These are phyloP conservation scores for Mycena galopus DNA, from an alignment of 768 basidiomycete species.

Conservation along the genomic window DNA sequence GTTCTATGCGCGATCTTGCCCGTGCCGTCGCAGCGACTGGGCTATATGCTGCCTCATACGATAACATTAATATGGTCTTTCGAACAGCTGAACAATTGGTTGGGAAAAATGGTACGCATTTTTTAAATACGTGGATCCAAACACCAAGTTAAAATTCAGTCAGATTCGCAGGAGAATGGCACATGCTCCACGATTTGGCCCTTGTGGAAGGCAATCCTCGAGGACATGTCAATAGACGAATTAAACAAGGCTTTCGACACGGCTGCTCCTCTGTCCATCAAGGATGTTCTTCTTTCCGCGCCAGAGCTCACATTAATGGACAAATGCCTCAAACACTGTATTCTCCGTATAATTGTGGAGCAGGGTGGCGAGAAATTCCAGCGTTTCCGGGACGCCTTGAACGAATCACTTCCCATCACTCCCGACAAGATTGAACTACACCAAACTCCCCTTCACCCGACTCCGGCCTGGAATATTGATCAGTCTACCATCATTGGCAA, in stretches of 20 bases:
- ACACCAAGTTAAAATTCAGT: not conserved
- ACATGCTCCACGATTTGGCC: slow-evolving; percentile 30
- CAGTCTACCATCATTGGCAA: not conserved
- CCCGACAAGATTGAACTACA: slow-evolving; percentile 44
- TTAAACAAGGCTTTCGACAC: slow-evolving; percentile 35
- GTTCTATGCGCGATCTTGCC: not conserved
- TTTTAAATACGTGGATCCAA: not conserved
- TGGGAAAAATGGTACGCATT: not conserved
- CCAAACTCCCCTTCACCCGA: slow-evolving; percentile 45
- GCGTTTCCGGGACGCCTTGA: slow-evolving; percentile 38
- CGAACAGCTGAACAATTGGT: not conserved
- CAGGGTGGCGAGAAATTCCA: slow-evolving; percentile 39
- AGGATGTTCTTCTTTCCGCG: slow-evolving; percentile 43
- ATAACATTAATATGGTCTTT: not conserved
- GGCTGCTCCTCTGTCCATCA: slow-evolving; percentile 42
- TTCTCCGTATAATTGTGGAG: slow-evolving; percentile 40
- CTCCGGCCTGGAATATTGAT: slow-evolving; percentile 49
- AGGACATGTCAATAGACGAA: slow-evolving; percentile 42
- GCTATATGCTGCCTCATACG: not conserved
- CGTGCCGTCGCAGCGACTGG: not conserved
- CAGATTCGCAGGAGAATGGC: slow-evolving; percentile 33
- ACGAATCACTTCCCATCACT: slow-evolving; percentile 15
- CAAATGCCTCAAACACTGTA: slow-evolving; percentile 38
- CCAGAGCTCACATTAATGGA: slow-evolving; percentile 36
- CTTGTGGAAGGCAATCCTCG: slow-evolving; percentile 39